Evolutionary conservation across 331 rosid genomes (phyloP).

Genomic region (Rhamnella rubrinervis): DNA sequence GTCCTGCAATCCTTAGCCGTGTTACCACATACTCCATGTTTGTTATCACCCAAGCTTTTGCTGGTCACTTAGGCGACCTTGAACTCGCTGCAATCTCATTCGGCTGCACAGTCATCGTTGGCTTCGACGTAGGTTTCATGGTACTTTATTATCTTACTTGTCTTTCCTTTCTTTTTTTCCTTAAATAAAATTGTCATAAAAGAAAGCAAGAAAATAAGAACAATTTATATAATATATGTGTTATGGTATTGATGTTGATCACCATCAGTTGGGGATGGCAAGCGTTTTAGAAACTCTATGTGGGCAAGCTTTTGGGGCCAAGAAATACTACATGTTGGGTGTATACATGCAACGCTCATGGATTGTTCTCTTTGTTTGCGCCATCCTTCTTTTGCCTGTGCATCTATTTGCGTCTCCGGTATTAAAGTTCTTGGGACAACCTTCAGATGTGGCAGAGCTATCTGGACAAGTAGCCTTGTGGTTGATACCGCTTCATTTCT

Average conservation of each 20-base stretch:
- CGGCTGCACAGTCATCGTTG: conserved; percentile 49
- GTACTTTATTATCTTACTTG: conserved; percentile 21
- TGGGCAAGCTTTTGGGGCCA: conserved; percentile 74
- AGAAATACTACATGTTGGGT: conserved; percentile 57
- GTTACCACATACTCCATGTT: conserved; percentile 45
- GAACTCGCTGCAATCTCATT: conserved; percentile 78
- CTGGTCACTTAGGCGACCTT: conserved; percentile 74
- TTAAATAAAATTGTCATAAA: neutral
- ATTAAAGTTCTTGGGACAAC: conserved; percentile 52
- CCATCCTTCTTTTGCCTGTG: conserved; percentile 38
- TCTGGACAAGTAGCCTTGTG: conserved; percentile 38
- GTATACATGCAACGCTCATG: conserved; percentile 65
- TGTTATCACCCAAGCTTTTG: conserved; percentile 69
- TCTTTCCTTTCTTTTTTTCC: neutral
- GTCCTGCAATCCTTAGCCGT: conserved; percentile 64
- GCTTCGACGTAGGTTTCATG: conserved; percentile 62
- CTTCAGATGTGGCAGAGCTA: conserved; percentile 48
- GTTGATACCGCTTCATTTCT: conserved; percentile 54
- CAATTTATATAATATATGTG: neutral
- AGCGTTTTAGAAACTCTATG: conserved; percentile 70
- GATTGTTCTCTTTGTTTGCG: conserved; percentile 42
- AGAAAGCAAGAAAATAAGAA: neutral
- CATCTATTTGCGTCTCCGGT: conserved; percentile 44
- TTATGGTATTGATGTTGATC: neutral
- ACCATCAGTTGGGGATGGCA: conserved; percentile 64